phyloP scores from a whole-genome alignment of 2,329 filamentous ascomycete genomes.

The Penicillium sp. region DNA sequence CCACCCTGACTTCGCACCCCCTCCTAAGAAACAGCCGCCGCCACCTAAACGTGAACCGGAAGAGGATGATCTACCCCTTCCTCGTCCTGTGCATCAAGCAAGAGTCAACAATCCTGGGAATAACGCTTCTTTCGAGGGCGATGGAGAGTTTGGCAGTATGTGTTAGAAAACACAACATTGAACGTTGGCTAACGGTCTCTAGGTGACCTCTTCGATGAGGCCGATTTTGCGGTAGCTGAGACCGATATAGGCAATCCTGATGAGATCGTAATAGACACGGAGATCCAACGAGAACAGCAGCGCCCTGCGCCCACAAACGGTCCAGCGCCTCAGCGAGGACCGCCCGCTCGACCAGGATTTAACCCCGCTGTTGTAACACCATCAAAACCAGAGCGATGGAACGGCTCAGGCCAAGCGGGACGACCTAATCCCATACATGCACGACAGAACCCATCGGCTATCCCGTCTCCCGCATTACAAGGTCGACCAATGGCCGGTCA shows the following conservation, averaged over 20 bases:
- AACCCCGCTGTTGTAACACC: slow-evolving; percentile 29
- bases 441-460: slow-evolving; percentile 17
- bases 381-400: slow-evolving; percentile 33
- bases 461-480: slow-evolving; percentile 11
- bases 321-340: slow-evolving; percentile 17
- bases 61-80: slow-evolving; percentile 44
- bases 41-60: slow-evolving; percentile 33
- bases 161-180: background rate
- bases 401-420: slow-evolving; percentile 17
- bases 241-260: slow-evolving; percentile 64
- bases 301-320: slow-evolving; percentile 22
- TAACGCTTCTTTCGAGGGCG: slow-evolving; percentile 29
- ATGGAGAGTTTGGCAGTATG: slow-evolving; percentile 40
- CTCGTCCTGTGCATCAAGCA: slow-evolving; percentile 16
- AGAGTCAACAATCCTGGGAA: slow-evolving; percentile 27
- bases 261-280: slow-evolving; percentile 55
- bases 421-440: slow-evolving; percentile 19
- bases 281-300: slow-evolving; percentile 19
- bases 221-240: slow-evolving; percentile 56
- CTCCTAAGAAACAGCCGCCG: slow-evolving; percentile 48
- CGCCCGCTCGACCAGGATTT: slow-evolving; percentile 13
- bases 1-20: slow-evolving; percentile 60
- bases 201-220: slow-evolving; percentile 63
- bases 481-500: slow-evolving; percentile 15
- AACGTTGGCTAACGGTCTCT: slow-evolving; percentile 13